A percentile compares a stretch with the other conserved stretches of the same genome.
These are phyloP conservation scores for Sarcomyxa edulis DNA, from an alignment of 768 basidiomycete genomes.

Conservation along the genomic window DNA sequence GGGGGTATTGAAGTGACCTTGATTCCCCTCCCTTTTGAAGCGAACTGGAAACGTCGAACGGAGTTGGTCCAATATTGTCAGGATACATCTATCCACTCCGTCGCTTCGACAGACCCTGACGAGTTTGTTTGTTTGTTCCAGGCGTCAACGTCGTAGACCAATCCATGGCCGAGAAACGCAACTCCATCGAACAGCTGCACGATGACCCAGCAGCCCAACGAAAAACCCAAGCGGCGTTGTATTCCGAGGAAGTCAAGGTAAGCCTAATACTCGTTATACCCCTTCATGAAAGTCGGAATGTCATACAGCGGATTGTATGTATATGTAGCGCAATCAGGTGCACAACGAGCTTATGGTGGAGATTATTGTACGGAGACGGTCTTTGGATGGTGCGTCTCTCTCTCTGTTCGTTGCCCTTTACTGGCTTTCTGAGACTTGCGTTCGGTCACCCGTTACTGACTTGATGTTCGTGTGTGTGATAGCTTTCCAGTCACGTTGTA, in stretches of 20 bases:
- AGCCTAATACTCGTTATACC: conserved; percentile 12
- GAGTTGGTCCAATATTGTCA: conserved; percentile 79
- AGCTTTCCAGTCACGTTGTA: conserved; percentile 80
- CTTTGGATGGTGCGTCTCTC: conserved; percentile 57
- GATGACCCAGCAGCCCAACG: conserved; percentile 42
- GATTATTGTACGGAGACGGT: conserved; percentile 62
- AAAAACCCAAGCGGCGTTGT: conserved; percentile 51
- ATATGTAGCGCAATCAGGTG: conserved; percentile 59
- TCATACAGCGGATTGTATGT: conserved; percentile 7
- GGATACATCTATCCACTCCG: too few relatives aligned
- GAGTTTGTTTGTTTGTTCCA: too few relatives aligned
- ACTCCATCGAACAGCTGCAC: conserved; percentile 32
- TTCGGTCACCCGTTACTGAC: conserved; percentile 6
- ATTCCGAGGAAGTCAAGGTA: conserved; percentile 71
- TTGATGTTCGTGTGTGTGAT: too few relatives aligned
- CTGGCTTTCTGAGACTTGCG: background rate
- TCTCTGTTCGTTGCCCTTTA: background rate
- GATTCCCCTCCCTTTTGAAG: conserved; percentile 17
- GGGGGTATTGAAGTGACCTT: conserved; percentile 15
- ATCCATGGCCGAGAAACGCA: conserved; percentile 51
- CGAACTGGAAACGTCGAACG: conserved; percentile 69
- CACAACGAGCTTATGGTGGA: conserved; percentile 73
- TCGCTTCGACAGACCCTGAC: too few relatives aligned
- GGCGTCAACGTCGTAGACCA: conserved; percentile 63
- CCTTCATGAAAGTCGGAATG: conserved; percentile 4